Conservation (phyloP, 2,329 filamentous ascomycete genomes). For the Boeremia lycopersici region DNA sequence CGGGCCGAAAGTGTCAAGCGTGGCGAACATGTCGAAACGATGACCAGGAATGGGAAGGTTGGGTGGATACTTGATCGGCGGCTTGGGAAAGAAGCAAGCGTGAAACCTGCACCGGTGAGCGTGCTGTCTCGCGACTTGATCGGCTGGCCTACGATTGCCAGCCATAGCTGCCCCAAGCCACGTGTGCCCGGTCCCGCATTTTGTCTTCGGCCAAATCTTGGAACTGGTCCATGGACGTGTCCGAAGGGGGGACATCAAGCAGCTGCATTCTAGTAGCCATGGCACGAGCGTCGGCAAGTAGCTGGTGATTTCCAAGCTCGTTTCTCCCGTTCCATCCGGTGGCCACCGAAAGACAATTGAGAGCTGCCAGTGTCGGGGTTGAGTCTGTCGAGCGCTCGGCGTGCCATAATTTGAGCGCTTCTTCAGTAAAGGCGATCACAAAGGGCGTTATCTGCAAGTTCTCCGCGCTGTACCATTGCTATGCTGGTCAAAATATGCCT, state of each 20-base stretch:
- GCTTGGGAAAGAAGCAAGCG: conserved; percentile 8
- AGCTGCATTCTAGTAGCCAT: conserved; percentile 13
- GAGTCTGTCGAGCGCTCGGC: conserved; percentile 12
- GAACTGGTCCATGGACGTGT: not conserved
- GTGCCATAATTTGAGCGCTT: conserved; percentile 11
- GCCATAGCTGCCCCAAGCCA: conserved; percentile 8
- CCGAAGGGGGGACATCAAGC: not conserved
- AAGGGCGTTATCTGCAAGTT: not conserved
- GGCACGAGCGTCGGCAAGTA: conserved; percentile 9
- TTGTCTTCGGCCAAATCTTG: not conserved
- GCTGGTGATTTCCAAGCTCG: conserved; percentile 5
- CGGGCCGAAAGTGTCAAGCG: not conserved
- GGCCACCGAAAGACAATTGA: conserved; percentile 13
- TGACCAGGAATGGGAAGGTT: conserved; percentile 3
- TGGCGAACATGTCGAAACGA: not conserved
- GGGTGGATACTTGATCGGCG: conserved; percentile 1
- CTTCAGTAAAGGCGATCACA: not conserved
- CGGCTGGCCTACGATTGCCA: conserved; percentile 8
- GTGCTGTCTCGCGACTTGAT: not conserved
- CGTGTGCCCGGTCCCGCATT: conserved; percentile 1
- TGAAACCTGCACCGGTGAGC: conserved; percentile 1
- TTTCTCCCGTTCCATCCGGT: conserved; percentile 1
- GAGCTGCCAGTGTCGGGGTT: conserved; percentile 5
- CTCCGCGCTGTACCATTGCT: conserved; percentile 12
- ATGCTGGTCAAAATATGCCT: not conserved